Conservation (phyloP, 225 moss, liverwort and hornwort genomes). For the Pseudoscleropodium purum region DNA sequence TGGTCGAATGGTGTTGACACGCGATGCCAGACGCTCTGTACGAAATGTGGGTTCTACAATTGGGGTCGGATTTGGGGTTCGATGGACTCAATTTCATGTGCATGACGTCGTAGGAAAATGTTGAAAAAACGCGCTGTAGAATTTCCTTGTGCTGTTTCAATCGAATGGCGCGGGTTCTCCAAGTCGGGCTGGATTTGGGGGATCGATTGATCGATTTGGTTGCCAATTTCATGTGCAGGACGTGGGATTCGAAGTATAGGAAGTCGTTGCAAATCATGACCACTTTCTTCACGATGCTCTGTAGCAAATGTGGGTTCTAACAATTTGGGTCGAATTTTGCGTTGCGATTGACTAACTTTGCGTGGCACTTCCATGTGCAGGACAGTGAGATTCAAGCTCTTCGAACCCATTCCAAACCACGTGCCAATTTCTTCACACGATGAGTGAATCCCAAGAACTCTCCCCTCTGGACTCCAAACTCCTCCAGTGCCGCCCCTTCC, state of each 20-base stretch:
- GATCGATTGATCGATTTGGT: not conserved
- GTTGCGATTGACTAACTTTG: not conserved
- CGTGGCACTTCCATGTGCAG: not conserved
- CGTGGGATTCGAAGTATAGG: not conserved
- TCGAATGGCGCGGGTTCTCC: not conserved
- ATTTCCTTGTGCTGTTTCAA: not conserved
- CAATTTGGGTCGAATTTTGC: not conserved
- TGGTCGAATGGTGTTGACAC: not conserved
- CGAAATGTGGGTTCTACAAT: not conserved
- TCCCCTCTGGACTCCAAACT: conserved; percentile 13
- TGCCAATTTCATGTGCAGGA: not conserved
- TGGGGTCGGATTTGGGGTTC: not conserved
- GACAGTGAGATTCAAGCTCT: not conserved
- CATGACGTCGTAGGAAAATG: not conserved
- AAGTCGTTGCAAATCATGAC: not conserved
- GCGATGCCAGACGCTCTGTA: not conserved
- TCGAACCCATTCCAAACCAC: not conserved
- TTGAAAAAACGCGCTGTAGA: not conserved
- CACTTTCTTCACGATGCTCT: not conserved
- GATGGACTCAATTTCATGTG: not conserved
- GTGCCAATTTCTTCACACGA: not conserved
- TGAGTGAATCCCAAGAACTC: not conserved
- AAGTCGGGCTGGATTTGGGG: not conserved
- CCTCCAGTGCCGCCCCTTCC: conserved; percentile 45
- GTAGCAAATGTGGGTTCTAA: not conserved